phyloP scores from a whole-genome alignment of 257 asterid species.

The Leonotis leonurus region DNA sequence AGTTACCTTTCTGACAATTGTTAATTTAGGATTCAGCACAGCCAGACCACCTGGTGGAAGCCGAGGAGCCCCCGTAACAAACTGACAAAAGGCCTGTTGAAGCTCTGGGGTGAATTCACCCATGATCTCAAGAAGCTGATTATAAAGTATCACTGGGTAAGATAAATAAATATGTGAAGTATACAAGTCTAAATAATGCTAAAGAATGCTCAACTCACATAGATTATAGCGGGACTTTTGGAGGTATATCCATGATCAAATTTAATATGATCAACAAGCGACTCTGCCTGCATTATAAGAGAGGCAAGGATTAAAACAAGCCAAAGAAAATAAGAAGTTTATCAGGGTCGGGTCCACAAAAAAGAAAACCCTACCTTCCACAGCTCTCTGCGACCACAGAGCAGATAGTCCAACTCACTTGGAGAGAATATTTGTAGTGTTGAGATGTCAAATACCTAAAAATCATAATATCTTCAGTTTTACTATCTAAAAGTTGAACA shows the following conservation, averaged over 20 bases:
- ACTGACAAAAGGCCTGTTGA: constrained; percentile 95
- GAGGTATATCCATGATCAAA: constrained; percentile 98
- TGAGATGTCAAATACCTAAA: constrained; percentile 82
- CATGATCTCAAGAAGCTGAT: constrained; percentile 93
- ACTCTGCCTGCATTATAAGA: constrained; percentile 59
- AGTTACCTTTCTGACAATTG: constrained; percentile 92
- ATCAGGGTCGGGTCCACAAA: constrained; percentile 3
- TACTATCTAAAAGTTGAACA: background rate
- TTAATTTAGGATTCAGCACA: constrained; percentile 85
- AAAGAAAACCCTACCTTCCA: constrained; percentile 74
- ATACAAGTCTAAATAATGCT: background rate
- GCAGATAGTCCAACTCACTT: constrained; percentile 83
- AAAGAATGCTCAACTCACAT: constrained; percentile 23
- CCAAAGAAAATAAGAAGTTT: constrained; percentile 6
- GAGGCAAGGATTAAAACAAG: constrained; percentile 9
- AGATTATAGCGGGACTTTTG: constrained; percentile 78
- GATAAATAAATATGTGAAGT: background rate
- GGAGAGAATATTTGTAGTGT: constrained; percentile 89
- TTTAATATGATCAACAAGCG: constrained; percentile 86
- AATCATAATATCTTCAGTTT: background rate
- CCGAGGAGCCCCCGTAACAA: constrained; percentile 98
- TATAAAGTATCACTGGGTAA: background rate
- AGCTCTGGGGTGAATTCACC: constrained; percentile 90
- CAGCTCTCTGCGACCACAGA: constrained; percentile 92
- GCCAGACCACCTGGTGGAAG: constrained; percentile 99